Evolutionary conservation across 768 basidiomycete species (phyloP).

Genomic region (Lactarius hatsudake): DNA sequence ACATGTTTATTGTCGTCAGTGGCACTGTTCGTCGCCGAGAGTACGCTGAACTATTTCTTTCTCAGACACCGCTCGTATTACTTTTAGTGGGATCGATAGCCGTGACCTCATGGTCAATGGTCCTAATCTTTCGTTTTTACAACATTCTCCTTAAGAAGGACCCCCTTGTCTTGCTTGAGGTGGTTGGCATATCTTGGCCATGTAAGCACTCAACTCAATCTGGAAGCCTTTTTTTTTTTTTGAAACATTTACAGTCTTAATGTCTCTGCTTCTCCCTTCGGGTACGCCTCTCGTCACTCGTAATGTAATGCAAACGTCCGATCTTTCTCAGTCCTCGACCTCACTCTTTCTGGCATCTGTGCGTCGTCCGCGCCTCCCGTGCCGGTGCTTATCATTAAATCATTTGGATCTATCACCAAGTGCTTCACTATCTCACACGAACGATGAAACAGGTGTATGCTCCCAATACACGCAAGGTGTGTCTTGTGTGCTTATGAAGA

Average conservation of each 20-base stretch:
- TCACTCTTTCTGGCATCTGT: neutral
- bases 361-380: neutral
- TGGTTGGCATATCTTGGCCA: neutral
- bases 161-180: neutral
- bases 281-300: neutral
- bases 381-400: neutral
- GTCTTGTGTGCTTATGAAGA: neutral
- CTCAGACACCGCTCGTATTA: slow-evolving; percentile 10
- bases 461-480: slow-evolving; percentile 1
- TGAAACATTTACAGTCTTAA: neutral
- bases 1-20: slow-evolving; percentile 12
- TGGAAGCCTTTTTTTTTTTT: too few species aligned
- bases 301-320: neutral
- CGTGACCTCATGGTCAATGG: neutral
- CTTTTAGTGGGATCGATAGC: slow-evolving; percentile 3
- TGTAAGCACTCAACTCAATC: slow-evolving; percentile 11
- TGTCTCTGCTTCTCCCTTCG: neutral
- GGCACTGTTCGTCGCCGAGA: neutral
- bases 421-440: neutral
- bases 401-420: neutral
- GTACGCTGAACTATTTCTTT: neutral
- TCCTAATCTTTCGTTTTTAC: neutral
- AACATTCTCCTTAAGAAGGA: too few species aligned
- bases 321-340: neutral
- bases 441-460: neutral